Evolutionary conservation across 192 early-diverging fungal genomes (phyloP), one percentile per base, ranked within the genome.

Genomic region (Chytriomyces sp.): DNA sequence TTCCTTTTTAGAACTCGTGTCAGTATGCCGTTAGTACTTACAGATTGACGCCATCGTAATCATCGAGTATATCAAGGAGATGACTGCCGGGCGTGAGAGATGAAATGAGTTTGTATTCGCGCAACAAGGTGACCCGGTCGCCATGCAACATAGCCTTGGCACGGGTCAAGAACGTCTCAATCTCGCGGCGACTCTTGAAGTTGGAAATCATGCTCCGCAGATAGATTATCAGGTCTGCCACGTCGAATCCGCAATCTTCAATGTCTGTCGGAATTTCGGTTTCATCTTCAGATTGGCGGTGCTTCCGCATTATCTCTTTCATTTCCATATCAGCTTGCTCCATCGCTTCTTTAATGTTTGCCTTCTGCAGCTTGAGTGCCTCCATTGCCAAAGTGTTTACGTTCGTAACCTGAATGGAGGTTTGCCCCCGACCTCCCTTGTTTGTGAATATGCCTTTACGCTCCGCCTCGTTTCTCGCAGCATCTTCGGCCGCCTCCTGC

Each of bases 41-140:
- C 79, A 75, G 73, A 53, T 86, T 83, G 36, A 81, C 75, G 28
- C 81, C 83, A 12, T 82, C 80, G 30, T 78, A 78, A 4, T 78
- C 61, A n/a, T 77, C 52, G 30, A 80, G 33, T 1, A 41, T 71
- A 6, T 84, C 79, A 10, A 65, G 6, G 0, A 75, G 36, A 4
- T 76, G 55, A 39, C 70, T 54, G 5, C 78, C 75, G 6, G 84
- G 76, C 39, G 75, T 86, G 17, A 80, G 8, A 28, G 53, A 44
- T 17, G 49, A 49, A 8, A 86, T 55, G 26, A 78, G 19, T 38
- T 59, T 54, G 61, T 86, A 86, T 33, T 86, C 85, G 37, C 77
- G 73, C 31, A 86, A 60, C 33, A 84, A 25, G 39, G 72, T 70
- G 55, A 73, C 55, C 53, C 82, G 65, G 49, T 86, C 85, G 37